These are phyloP conservation scores for Amoeboaphelidium occidentale DNA, from an alignment of 371 early-diverging fungal genomes.

Conservation along the genomic window DNA sequence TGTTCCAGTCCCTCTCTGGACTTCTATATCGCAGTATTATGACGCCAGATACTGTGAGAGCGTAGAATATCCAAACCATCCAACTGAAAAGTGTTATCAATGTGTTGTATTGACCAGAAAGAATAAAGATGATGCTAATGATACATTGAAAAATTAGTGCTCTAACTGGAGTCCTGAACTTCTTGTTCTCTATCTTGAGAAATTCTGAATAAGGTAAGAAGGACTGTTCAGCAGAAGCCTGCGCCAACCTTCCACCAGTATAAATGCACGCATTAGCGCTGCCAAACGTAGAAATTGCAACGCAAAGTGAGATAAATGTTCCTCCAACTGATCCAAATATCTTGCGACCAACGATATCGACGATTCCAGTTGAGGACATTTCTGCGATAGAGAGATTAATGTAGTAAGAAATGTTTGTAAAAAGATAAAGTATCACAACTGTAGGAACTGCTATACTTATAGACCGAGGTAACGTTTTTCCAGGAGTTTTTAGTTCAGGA, in stretches of 20 bases:
- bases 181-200: neutral
- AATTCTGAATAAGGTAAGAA: neutral
- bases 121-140: neutral
- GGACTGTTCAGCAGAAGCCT: neutral
- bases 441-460: neutral
- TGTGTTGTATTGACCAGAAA: neutral
- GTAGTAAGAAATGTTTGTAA: neutral
- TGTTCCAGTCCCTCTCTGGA: neutral
- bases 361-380: neutral
- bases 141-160: neutral
- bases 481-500: neutral
- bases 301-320: neutral
- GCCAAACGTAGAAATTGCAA: neutral
- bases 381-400: neutral
- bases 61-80: neutral
- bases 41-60: neutral
- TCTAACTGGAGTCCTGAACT: neutral
- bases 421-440: neutral
- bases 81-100: neutral
- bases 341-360: neutral
- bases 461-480: neutral
- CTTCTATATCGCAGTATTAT: neutral
- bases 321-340: neutral
- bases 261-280: neutral
- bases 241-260: neutral